Evolutionary conservation across 305 asterid species (phyloP).

Genomic region (Fraxinus xanthoxyloides): DNA sequence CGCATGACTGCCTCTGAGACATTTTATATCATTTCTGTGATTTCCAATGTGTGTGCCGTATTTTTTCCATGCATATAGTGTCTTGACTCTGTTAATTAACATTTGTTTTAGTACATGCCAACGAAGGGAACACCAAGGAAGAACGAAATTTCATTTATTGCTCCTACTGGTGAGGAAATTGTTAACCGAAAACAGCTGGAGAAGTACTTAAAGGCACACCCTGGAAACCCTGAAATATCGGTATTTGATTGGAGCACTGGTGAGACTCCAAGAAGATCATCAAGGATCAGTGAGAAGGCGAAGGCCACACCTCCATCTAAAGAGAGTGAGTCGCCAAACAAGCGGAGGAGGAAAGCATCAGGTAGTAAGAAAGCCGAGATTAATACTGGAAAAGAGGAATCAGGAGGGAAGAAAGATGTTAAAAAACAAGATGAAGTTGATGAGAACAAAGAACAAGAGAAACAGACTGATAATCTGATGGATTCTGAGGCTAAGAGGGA

Average conservation of each 20-base stretch:
- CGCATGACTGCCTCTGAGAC: not conserved
- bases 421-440: not conserved
- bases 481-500: not conserved
- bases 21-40: not conserved
- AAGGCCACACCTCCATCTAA: constrained; percentile 32
- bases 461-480: constrained; percentile 26
- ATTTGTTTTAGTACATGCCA: constrained; percentile 26
- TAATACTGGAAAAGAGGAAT: constrained; percentile 28
- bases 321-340: constrained; percentile 27
- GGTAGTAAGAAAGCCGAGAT: constrained; percentile 31
- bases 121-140: constrained; percentile 34
- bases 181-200: constrained; percentile 41
- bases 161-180: constrained; percentile 56
- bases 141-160: constrained; percentile 42
- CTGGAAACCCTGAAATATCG: constrained; percentile 37
- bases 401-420: constrained; percentile 24
- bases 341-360: constrained; percentile 35
- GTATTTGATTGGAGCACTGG: constrained; percentile 57
- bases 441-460: constrained; percentile 19
- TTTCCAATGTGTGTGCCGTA: not conserved
- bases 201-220: constrained; percentile 48
- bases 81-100: too few relatives aligned
- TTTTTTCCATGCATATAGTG: not conserved
- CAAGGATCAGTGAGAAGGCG: constrained; percentile 48
- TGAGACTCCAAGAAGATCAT: constrained; percentile 53